phyloP scores from a whole-genome alignment of 2,329 filamentous ascomycete species.

The Penicillium sp. region DNA sequence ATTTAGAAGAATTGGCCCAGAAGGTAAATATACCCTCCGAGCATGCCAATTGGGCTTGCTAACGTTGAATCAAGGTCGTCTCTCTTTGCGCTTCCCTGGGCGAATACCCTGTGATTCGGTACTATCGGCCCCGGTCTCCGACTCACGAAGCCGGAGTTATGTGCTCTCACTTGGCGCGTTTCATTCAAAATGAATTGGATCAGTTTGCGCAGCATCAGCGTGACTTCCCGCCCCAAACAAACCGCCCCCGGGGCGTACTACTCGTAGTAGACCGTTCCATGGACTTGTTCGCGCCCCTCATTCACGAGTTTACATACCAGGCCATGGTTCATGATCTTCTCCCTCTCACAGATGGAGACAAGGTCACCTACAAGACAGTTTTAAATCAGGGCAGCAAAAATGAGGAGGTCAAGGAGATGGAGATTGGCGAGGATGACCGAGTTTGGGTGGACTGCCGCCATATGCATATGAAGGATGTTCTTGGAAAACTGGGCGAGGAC shows the following conservation, averaged over 20 bases:
- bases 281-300: conserved; percentile 80
- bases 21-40: conserved; percentile 59
- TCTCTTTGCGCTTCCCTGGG: conserved; percentile 88
- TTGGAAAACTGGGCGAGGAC: conserved; percentile 87
- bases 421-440: conserved; percentile 84
- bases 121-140: conserved; percentile 73
- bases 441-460: conserved; percentile 96
- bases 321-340: conserved; percentile 96
- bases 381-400: conserved; percentile 71
- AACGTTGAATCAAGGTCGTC: conserved; percentile 59
- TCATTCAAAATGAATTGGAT: conserved; percentile 89
- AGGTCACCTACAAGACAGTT: conserved; percentile 76
- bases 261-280: conserved; percentile 89
- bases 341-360: conserved; percentile 83
- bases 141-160: conserved; percentile 85
- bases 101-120: conserved; percentile 90
- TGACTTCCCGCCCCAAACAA: conserved; percentile 72
- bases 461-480: conserved; percentile 95
- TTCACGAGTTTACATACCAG: conserved; percentile 98
- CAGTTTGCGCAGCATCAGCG: conserved; percentile 80
- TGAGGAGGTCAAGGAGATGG: conserved; percentile 82
- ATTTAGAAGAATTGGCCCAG: conserved; percentile 81
- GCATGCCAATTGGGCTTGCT: conserved; percentile 17
- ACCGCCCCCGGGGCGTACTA: conserved; percentile 75
- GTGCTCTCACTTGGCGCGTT: conserved; percentile 81